These are phyloP conservation scores for Didymella lethalis DNA, from an alignment of 2,329 filamentous ascomycete species.

Conservation along the genomic window DNA sequence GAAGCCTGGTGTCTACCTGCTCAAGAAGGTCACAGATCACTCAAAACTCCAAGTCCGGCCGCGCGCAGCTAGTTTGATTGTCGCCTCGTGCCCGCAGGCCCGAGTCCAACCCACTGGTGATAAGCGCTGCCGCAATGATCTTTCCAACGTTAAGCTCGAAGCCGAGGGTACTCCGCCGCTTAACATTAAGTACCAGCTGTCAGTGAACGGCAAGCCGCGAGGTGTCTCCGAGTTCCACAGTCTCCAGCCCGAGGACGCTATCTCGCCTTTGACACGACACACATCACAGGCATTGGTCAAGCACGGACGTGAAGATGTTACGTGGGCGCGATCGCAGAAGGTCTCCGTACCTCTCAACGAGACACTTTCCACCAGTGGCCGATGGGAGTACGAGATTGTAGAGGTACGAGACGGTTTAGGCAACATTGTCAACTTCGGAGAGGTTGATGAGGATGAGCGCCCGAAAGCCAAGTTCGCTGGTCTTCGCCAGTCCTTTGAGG, in stretches of 20 bases:
- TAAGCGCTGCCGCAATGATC: conserved; percentile 82
- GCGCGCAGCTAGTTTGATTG: conserved; percentile 76
- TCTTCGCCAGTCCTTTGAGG: conserved; percentile 78
- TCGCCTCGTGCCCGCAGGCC: conserved; percentile 86
- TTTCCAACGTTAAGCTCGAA: conserved; percentile 84
- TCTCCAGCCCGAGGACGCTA: conserved; percentile 86
- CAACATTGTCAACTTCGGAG: conserved; percentile 80
- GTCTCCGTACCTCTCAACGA: conserved; percentile 89
- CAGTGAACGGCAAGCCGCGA: conserved; percentile 81
- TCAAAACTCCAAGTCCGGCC: conserved; percentile 92
- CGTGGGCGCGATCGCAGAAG: conserved; percentile 79
- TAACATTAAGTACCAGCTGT: conserved; percentile 89
- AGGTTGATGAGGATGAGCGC: conserved; percentile 69
- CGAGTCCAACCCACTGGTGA: conserved; percentile 70
- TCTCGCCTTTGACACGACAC: conserved; percentile 75
- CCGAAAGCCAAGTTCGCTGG: conserved; percentile 66
- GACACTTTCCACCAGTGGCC: conserved; percentile 78
- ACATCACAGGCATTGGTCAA: conserved; percentile 65
- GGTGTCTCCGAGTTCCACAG: conserved; percentile 87
- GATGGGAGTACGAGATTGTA: conserved; percentile 90
- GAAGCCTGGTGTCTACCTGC: conserved; percentile 85
- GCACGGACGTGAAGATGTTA: conserved; percentile 69
- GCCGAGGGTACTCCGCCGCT: conserved; percentile 89
- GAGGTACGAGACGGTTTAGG: conserved; percentile 91
- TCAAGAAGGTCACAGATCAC: conserved; percentile 87